Base-by-base conservation (phyloP, 2,329 filamentous ascomycete genomes). In the Phialophora expanda region DNA sequence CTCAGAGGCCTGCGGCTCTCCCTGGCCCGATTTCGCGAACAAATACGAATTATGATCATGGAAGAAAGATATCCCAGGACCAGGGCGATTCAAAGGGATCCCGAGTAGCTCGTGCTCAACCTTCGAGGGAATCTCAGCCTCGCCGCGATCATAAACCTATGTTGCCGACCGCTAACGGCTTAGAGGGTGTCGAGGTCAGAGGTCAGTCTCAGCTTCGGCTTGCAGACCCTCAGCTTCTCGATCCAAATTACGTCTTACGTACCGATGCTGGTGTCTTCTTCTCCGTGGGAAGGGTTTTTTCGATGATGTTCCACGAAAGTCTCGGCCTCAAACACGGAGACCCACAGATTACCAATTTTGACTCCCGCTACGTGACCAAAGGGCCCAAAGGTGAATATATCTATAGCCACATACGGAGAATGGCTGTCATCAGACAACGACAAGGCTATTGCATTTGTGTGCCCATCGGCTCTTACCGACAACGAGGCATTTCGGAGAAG, bases 371-470 rank as follows among this genome's bases (percentile, higher is more conserved):
- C 6, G 38, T 44, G 14, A 44, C 38, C 17, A 44, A 3, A 44
- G 63, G 50, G 11, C 54, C n/a, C 6, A 51, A 50, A 6, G 54
- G 54, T n/a, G 44, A 58, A 38, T 20, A n/a, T 4, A 56, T 67
- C 20, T 54, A 58, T 59, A 62, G 51, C 28, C 38, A 57, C 46
- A 54, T 50, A 14, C 38, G 62, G 24, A 26, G 62, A 14, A 61
- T 62, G 54, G 51, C 41, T 14, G 58, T 67, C 8, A 26, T 59
- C 11, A 56, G 30, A 26, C 22, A 34, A 32, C 53, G 62, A 17
- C 30, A 62, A 56, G 66, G 66, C 17, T 65, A 65, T 53, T 65
- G 46, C 32, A 24, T 65, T 4, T 56, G 50, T 20, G 59, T 67
- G 17, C 62, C 62, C 14, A 67, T 67, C 46, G 34, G 28, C 17